These are phyloP conservation scores for Cochlearia excelsa DNA, from an alignment of 345 rosid genomes.

Conservation along the genomic window DNA sequence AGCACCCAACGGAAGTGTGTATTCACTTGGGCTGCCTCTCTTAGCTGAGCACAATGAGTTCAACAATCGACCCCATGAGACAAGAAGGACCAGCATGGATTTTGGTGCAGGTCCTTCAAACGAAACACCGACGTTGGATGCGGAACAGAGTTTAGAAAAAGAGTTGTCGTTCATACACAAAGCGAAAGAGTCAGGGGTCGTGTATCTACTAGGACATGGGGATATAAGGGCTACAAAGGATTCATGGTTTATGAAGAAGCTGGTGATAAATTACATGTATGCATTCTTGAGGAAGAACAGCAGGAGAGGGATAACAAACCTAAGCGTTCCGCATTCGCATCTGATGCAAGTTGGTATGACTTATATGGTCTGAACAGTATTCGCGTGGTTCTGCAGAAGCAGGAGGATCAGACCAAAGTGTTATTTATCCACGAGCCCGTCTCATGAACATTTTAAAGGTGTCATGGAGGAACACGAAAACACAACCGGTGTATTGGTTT, in stretches of 20 bases:
- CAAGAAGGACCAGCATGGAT: constrained; percentile 55
- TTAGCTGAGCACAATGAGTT: constrained; percentile 55
- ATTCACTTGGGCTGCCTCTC: constrained; percentile 82
- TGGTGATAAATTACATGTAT: constrained; percentile 85
- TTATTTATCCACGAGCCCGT: no score
- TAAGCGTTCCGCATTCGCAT: constrained; percentile 89
- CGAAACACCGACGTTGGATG: constrained; percentile 45
- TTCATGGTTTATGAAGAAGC: constrained; percentile 95
- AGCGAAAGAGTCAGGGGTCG: constrained; percentile 96
- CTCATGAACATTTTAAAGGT: no score
- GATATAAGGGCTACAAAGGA: constrained; percentile 93
- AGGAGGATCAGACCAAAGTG: no score
- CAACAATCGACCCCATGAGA: constrained; percentile 41
- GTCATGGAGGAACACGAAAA: not conserved
- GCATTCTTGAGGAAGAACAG: constrained; percentile 92
- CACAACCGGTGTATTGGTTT: constrained; percentile 11
- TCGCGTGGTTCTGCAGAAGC: not conserved
- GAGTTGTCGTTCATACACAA: constrained; percentile 86
- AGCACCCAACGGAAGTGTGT: constrained; percentile 91
- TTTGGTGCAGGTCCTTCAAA: constrained; percentile 37
- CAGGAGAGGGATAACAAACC: constrained; percentile 88
- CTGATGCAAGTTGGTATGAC: constrained; percentile 99
- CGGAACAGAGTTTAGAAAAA: constrained; percentile 80
- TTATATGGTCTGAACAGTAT: constrained; percentile 73
- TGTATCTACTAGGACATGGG: constrained; percentile 97